These are phyloP conservation scores for Trifolium fragiferum DNA, from an alignment of 306 rosid species.

Conservation along the genomic window DNA sequence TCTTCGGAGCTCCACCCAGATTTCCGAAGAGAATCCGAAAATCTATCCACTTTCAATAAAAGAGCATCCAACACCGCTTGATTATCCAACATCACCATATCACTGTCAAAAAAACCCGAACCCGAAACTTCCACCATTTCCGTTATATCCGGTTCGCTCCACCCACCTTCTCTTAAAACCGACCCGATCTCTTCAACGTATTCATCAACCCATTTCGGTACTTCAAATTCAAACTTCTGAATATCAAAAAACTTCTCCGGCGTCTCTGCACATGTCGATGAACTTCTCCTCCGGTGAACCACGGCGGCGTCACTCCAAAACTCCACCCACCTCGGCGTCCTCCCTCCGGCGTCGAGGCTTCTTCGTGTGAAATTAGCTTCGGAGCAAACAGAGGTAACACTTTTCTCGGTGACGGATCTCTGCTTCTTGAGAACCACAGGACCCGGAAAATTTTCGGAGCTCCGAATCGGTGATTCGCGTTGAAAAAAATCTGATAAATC, in stretches of 20 bases:
- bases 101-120: conserved; percentile 72
- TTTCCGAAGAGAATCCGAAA: conserved; percentile 71
- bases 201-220: conserved; percentile 76
- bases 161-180: conserved; percentile 74
- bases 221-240: conserved; percentile 50
- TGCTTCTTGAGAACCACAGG: conserved; percentile 59
- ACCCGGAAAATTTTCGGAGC: conserved; percentile 54
- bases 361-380: conserved; percentile 53
- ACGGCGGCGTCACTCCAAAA: conserved; percentile 87
- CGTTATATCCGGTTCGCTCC: conserved; percentile 82
- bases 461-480: conserved; percentile 63
- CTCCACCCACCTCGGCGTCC: conserved; percentile 89
- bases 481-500: conserved; percentile 86
- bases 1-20: conserved; percentile 99
- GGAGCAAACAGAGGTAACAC: conserved; percentile 53
- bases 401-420: conserved; percentile 68
- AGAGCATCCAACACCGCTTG: conserved; percentile 78
- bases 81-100: conserved; percentile 68
- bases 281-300: conserved; percentile 61
- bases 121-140: conserved; percentile 75
- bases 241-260: conserved; percentile 67
- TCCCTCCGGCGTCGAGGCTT: conserved; percentile 68
- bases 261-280: conserved; percentile 47
- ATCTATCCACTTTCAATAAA: conserved; percentile 69
- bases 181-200: conserved; percentile 74